Evolutionary conservation across 1,139 yeast species (phyloP).

Genomic region (Saccharomyces hybrid): DNA sequence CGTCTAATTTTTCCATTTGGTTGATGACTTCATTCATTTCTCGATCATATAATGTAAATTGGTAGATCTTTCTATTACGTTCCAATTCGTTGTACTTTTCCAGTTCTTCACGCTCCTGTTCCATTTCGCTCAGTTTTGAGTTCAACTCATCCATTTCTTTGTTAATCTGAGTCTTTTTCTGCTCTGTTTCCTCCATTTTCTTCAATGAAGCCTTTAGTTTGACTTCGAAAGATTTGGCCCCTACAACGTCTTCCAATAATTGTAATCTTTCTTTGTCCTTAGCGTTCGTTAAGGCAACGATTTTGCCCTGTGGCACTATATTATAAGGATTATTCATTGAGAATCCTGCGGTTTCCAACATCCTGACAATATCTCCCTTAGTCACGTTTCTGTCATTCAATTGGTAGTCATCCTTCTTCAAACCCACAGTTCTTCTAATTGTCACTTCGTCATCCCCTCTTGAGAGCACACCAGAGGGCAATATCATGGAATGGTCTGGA

Average conservation of each 20-base stretch:
- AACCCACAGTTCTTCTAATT: constrained; percentile 81
- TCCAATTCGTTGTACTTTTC: constrained; percentile 62
- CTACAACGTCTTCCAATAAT: constrained; percentile 85
- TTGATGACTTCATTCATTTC: constrained; percentile 57
- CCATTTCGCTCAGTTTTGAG: constrained; percentile 67
- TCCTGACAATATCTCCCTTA: constrained; percentile 71
- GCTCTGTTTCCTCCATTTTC: constrained; percentile 68
- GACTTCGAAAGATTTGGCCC: constrained; percentile 84
- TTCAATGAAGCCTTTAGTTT: constrained; percentile 71
- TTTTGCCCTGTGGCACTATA: constrained; percentile 94
- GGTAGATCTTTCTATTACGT: constrained; percentile 60
- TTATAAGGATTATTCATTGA: constrained; percentile 88
- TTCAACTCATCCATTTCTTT: constrained; percentile 66
- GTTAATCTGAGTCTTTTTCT: constrained; percentile 65
- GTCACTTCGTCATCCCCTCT: constrained; percentile 53
- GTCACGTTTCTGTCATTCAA: constrained; percentile 73
- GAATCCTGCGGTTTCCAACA: constrained; percentile 88
- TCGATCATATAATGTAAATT: constrained; percentile 69
- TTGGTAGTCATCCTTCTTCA: constrained; percentile 83
- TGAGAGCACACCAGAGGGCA: constrained; percentile 33
- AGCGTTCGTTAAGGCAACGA: constrained; percentile 79
- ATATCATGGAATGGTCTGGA: constrained; percentile 65
- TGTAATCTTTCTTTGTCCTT: constrained; percentile 74
- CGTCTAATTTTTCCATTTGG: constrained; percentile 56
- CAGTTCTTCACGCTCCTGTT: constrained; percentile 72